phyloP scores from a whole-genome alignment of 179 eudicot genomes.

The Corrigiola litoralis region DNA sequence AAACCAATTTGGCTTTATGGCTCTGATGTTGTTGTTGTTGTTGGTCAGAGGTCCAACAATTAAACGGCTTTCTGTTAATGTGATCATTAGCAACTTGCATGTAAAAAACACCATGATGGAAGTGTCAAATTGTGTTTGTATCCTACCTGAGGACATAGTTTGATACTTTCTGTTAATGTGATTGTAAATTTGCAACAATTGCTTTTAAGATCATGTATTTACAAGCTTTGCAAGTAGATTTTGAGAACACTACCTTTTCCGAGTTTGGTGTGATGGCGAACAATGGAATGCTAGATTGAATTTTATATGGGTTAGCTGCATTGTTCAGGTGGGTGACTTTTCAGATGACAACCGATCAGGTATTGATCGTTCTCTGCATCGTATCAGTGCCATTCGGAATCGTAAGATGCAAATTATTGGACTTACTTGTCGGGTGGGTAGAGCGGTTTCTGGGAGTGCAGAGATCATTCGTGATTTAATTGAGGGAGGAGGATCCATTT shows the following conservation, averaged over 20 bases:
- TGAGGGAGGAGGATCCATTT: constrained; percentile 87
- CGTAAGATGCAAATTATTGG: constrained; percentile 91
- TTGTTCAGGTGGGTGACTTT: constrained; percentile 92
- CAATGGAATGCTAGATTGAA: not conserved
- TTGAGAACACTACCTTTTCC: not conserved
- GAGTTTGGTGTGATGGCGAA: not conserved
- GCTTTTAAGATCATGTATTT: not conserved
- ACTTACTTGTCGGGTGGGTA: constrained; percentile 96
- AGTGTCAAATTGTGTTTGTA: too few relatives aligned
- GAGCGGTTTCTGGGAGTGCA: constrained; percentile 96
- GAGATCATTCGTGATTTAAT: constrained; percentile 85
- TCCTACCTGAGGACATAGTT: too few relatives aligned
- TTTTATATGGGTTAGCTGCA: constrained; percentile 23
- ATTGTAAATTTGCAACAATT: not conserved
- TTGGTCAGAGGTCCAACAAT: too few relatives aligned
- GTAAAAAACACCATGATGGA: too few relatives aligned
- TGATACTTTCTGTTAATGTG: not conserved
- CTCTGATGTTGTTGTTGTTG: too few relatives aligned
- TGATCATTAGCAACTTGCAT: too few relatives aligned
- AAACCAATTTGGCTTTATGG: not conserved
- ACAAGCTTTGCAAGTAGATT: not conserved
- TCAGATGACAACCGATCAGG: constrained; percentile 99
- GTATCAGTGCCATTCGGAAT: constrained; percentile 96
- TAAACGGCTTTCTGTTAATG: too few relatives aligned
- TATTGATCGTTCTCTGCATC: constrained; percentile 81